Conservation (phyloP, 306 rosid genomes). For the Erythrophleum fordii region DNA sequence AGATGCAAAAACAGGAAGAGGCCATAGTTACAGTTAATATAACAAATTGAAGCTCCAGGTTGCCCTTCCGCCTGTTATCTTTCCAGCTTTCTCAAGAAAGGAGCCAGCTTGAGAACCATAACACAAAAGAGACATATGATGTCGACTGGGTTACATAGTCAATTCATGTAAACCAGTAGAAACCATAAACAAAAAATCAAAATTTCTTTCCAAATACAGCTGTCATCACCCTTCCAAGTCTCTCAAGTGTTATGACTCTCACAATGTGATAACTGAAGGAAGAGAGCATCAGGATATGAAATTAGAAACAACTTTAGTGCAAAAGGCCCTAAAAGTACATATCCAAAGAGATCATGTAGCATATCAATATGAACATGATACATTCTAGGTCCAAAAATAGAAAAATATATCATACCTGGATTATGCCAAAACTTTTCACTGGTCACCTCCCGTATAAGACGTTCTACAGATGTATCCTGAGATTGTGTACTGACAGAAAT, state of each 20-base stretch:
- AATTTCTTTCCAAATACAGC: conserved; percentile 63
- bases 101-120: conserved; percentile 61
- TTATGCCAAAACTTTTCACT: conserved; percentile 96
- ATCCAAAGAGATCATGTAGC: conserved; percentile 25
- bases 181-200: conserved; percentile 51
- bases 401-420: conserved; percentile 66
- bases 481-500: conserved; percentile 53
- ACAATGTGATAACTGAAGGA: conserved; percentile 68
- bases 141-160: conserved; percentile 61
- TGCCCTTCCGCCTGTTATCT: conserved; percentile 47
- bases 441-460: conserved; percentile 96
- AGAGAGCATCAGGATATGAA: conserved; percentile 60
- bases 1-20: too few relatives aligned
- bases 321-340: conserved; percentile 26
- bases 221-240: conserved; percentile 71
- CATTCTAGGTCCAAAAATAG: not conserved
- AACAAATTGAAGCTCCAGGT: conserved; percentile 37
- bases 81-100: conserved; percentile 41
- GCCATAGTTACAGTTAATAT: conserved; percentile 33
- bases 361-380: conserved; percentile 20
- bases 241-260: conserved; percentile 72
- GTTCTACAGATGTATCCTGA: conserved; percentile 93
- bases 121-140: conserved; percentile 57
- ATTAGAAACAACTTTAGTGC: conserved; percentile 45
- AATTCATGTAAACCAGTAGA: conserved; percentile 61